These are phyloP conservation scores for Epichloe gansuensis DNA, from an alignment of 2,329 filamentous ascomycete genomes.

Conservation along the genomic window DNA sequence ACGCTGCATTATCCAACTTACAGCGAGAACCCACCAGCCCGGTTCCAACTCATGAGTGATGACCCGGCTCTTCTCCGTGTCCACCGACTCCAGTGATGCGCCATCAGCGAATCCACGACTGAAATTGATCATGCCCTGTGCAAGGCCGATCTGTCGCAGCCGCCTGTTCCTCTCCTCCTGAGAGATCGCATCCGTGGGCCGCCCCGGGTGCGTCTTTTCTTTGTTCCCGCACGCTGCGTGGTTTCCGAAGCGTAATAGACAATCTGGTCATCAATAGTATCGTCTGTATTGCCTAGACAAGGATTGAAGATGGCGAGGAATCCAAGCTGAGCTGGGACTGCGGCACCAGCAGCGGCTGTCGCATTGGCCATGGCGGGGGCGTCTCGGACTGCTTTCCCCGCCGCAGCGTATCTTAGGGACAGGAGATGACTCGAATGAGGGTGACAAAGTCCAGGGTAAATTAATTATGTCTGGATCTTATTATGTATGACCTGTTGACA, in stretches of 20 bases:
- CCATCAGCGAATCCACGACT: conserved; percentile 75
- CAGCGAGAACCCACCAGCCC: conserved; percentile 92
- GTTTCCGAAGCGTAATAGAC: conserved; percentile 75
- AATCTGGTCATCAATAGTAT: conserved; percentile 63
- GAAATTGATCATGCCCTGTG: conserved; percentile 94
- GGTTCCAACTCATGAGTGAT: conserved; percentile 77
- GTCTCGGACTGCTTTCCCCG: too few species aligned
- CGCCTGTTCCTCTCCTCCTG: conserved; percentile 70
- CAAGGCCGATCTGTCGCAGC: conserved; percentile 84
- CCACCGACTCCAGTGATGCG: conserved; percentile 67
- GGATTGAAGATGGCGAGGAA: conserved; percentile 96
- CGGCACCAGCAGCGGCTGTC: conserved; percentile 11
- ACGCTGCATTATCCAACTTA: conserved; percentile 33
- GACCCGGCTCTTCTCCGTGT: conserved; percentile 80
- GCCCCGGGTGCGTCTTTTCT: conserved; percentile 29
- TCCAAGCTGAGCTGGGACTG: conserved; percentile 65
- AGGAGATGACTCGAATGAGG: too few species aligned
- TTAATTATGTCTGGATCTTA: too few species aligned
- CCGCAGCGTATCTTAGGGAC: too few species aligned
- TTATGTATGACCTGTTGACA: too few species aligned
- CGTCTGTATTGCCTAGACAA: conserved; percentile 49
- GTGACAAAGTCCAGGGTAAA: too few species aligned
- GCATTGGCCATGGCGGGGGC: conserved; percentile 11
- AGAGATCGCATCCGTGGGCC: conserved; percentile 32
- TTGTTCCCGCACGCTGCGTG: conserved; percentile 27